These are phyloP conservation scores for Termitomyces sp. DNA, from an alignment of 768 basidiomycete species.

Conservation along the genomic window DNA sequence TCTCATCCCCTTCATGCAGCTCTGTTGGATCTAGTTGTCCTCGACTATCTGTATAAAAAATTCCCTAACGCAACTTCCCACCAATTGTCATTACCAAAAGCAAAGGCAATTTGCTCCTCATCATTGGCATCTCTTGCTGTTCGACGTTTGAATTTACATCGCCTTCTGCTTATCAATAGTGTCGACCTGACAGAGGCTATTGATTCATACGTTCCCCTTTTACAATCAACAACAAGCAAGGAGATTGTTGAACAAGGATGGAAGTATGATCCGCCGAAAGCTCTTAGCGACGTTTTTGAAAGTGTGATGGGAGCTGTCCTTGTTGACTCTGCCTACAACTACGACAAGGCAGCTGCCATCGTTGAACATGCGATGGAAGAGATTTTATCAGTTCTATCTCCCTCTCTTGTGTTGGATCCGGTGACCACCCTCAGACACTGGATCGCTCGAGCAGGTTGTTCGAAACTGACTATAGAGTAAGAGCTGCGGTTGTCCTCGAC, in stretches of 20 bases:
- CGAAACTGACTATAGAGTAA: constrained; percentile 26
- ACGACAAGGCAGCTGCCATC: constrained; percentile 59
- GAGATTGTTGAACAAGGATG: constrained; percentile 68
- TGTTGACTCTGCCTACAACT: constrained; percentile 72
- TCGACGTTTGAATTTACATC: constrained; percentile 60
- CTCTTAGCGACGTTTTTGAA: constrained; percentile 79
- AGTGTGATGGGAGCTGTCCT: constrained; percentile 81
- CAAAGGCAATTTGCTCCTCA: constrained; percentile 67
- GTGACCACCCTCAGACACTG: constrained; percentile 68
- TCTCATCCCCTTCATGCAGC: constrained; percentile 33
- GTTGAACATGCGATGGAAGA: constrained; percentile 63
- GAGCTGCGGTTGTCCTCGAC: background rate
- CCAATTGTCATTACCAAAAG: constrained; percentile 66
- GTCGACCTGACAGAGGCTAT: constrained; percentile 65
- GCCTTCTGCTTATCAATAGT: constrained; percentile 63
- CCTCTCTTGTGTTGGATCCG: constrained; percentile 63
- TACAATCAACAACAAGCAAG: constrained; percentile 47
- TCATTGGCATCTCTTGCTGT: constrained; percentile 70
- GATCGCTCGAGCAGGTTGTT: constrained; percentile 56
- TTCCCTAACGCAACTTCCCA: constrained; percentile 72
- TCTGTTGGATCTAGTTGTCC: constrained; percentile 65
- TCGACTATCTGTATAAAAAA: constrained; percentile 63
- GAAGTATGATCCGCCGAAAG: constrained; percentile 85
- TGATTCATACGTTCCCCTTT: constrained; percentile 49
- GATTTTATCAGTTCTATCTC: constrained; percentile 53